phyloP scores from a whole-genome alignment of 2,329 filamentous ascomycete species.

The Fusarium burgessii region DNA sequence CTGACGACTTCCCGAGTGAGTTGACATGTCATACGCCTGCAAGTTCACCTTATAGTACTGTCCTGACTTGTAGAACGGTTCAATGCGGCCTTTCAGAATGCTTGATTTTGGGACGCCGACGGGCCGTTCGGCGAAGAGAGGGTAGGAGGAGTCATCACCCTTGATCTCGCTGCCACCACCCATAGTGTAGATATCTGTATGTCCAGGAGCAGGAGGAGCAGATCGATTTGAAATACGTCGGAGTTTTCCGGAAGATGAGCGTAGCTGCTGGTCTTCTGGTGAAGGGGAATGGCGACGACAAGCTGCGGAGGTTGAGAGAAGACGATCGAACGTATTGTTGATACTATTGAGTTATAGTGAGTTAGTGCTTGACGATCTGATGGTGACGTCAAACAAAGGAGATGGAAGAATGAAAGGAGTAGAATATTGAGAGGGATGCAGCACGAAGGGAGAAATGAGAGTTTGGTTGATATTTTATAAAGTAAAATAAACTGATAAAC shows the following conservation, averaged over 20 bases:
- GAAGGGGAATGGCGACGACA: constrained; percentile 44
- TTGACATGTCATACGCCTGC: constrained; percentile 69
- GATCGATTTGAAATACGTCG: constrained; percentile 53
- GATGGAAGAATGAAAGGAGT: not conserved
- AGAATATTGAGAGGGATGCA: constrained; percentile 3
- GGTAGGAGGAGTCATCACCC: constrained; percentile 61
- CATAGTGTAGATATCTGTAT: constrained; percentile 57
- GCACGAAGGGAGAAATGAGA: constrained; percentile 1
- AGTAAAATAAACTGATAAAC: constrained; percentile 7
- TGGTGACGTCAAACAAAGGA: constrained; percentile 20
- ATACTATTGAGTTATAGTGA: constrained; percentile 40
- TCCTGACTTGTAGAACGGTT: constrained; percentile 81
- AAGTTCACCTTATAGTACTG: constrained; percentile 84
- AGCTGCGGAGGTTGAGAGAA: constrained; percentile 40
- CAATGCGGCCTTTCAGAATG: constrained; percentile 87
- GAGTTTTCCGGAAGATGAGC: constrained; percentile 41
- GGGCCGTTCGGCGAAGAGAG: constrained; percentile 63
- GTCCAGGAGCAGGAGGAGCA: constrained; percentile 52
- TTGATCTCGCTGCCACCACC: constrained; percentile 62
- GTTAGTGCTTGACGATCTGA: constrained; percentile 13
- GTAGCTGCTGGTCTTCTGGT: constrained; percentile 33
- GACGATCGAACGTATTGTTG: constrained; percentile 42
- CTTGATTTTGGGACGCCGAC: constrained; percentile 84
- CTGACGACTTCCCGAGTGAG: not conserved
- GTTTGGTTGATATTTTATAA: constrained; percentile 13